A percentile compares a stretch with the other conserved stretches of the same genome.
phyloP scores from a whole-genome alignment of 2,329 filamentous ascomycete genomes.

The Colletotrichum musicola region DNA sequence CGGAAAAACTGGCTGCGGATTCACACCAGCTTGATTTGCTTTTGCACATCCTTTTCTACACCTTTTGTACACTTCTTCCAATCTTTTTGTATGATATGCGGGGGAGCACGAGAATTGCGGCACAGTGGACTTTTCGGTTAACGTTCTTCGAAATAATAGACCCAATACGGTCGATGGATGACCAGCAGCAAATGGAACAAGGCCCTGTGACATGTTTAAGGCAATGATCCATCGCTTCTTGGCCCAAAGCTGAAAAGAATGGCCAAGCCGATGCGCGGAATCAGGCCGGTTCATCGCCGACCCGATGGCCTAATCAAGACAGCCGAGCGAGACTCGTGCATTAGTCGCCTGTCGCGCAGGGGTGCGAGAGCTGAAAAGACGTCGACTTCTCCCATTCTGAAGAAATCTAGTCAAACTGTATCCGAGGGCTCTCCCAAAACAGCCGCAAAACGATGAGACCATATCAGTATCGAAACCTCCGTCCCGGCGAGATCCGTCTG shows the following conservation, averaged over 20 bases:
- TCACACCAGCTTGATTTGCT: constrained; percentile 1
- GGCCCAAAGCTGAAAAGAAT: background rate
- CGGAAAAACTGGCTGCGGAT: constrained; percentile 31
- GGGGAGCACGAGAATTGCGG: background rate
- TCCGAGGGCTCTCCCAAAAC: too few relatives aligned
- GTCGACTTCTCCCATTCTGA: too few relatives aligned
- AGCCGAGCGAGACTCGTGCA: too few relatives aligned
- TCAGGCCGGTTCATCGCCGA: background rate
- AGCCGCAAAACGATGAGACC: background rate
- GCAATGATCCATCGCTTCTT: background rate
- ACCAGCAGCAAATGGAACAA: background rate
- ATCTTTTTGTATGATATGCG: background rate
- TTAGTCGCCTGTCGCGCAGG: too few relatives aligned
- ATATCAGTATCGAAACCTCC: constrained; percentile 2
- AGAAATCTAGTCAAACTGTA: too few relatives aligned
- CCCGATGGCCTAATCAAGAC: too few relatives aligned
- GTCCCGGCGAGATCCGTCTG: constrained; percentile 11
- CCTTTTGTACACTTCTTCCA: background rate
- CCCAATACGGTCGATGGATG: background rate
- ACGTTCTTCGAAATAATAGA: background rate
- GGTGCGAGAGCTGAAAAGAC: too few relatives aligned
- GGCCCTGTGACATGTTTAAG: background rate
- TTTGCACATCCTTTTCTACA: background rate
- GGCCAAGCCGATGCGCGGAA: background rate
- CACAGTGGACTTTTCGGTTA: background rate